Base-by-base conservation (phyloP, 129 eudicot genomes). In the Ambrosia trifida region DNA sequence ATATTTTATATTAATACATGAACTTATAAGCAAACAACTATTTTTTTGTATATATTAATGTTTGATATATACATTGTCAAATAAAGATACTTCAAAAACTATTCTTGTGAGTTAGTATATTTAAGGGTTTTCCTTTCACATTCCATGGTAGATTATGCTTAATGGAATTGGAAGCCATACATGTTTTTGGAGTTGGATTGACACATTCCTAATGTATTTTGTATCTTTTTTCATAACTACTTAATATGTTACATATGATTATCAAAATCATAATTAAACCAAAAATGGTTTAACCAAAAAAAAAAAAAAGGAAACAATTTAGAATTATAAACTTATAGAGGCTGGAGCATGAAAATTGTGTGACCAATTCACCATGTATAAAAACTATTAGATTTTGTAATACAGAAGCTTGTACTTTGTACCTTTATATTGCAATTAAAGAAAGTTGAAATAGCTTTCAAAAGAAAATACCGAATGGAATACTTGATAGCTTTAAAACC, bases 401-500 rank as follows among this genome's bases (percentile, higher is more conserved):
- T 20, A 11, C 44, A 73, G 63, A 57, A 76, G 86, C 80, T 80
- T 87, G 89, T 79, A 77, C 57, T 67, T 75, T 64, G 40, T 64
- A 72, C 72, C 73, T 70, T 70, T 80, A 52, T 49, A 62, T 74
- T 79, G 46, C 70, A 76, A 67, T 64, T n/a, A 62, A 83, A 54
- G 69, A 88, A 88, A 85, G 88, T 66, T 82, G 80, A 56, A 83
- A 58, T 85, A 81, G 85, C 86, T 85, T 83, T 78, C 66, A 72
- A 85, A 88, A 82, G 80, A 66, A 38, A 62, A 67, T 51, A 73
- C 83, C 33, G 33, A 81, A 74, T 77, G 77, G 79, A 61, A 71
- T 67, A 71, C 84, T 78, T 81, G 69, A 66, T 64, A 74, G 81
- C 80, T 76, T 73, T 72, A 74, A 80, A 80, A 77, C 73, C 78